These are phyloP conservation scores for Haplographium delicatum DNA, from an alignment of 495 filamentous ascomycete species.

Conservation along the genomic window DNA sequence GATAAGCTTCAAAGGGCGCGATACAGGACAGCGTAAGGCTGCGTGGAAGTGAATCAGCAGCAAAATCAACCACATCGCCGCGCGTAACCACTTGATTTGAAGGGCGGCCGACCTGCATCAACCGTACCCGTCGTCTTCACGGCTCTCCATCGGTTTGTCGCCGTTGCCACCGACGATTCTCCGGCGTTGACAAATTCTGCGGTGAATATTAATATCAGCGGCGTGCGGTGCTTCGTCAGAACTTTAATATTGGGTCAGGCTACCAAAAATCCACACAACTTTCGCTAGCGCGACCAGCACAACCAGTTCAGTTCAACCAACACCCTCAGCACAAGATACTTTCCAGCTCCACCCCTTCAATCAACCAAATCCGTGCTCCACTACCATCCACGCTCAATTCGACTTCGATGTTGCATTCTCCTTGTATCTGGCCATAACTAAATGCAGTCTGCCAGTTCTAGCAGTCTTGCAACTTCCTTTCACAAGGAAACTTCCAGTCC, in stretches of 20 bases:
- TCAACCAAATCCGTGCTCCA: background rate
- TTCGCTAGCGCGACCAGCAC: no score
- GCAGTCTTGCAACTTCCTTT: slow-evolving; percentile 11
- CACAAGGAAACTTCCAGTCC: slow-evolving; percentile 20
- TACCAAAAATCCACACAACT: slow-evolving; percentile 2
- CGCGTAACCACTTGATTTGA: background rate
- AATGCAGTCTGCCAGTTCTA: slow-evolving; percentile 16
- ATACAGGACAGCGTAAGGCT: no score
- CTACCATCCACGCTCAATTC: background rate
- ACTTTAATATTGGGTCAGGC: no score
- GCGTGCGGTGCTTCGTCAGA: no score
- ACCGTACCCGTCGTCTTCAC: background rate
- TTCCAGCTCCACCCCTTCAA: no score
- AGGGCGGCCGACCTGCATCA: background rate
- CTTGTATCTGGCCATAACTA: background rate
- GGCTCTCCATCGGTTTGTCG: background rate
- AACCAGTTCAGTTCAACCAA: no score
- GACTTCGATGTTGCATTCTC: slow-evolving; percentile 1
- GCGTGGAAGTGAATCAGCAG: background rate
- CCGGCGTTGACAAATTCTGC: background rate
- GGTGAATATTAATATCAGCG: no score
- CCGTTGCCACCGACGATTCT: background rate
- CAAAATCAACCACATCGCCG: background rate
- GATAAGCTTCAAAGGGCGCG: no score
- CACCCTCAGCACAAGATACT: no score